Base-by-base conservation (phyloP, 225 moss, liverwort and hornwort species). In the Climacium dendroides region DNA sequence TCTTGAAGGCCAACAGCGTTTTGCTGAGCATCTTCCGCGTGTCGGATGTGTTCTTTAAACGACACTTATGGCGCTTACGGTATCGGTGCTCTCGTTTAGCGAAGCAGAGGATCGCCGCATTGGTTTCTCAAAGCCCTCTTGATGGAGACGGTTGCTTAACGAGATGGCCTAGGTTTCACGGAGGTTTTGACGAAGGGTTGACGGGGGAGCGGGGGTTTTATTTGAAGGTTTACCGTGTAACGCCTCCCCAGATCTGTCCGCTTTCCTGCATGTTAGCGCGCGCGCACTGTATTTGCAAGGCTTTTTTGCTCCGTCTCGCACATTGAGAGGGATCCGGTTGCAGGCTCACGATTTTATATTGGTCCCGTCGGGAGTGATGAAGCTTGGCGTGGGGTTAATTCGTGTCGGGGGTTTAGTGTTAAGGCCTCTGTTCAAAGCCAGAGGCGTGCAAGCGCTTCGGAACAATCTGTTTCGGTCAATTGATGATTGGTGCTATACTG, bases 131-230 rank as follows among this genome's bases (percentile, higher is more conserved):
- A 54, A 83, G 15, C 45, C 43, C 30, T 58, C 61, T 77, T 25
- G 75, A 48, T 53, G 75, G 69, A 88, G 83, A 67, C 86, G 90
- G 92, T 92, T 88, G 86, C 75, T 65, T 25, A 79, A 83, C 75
- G 75, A 83, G 86, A 80, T 86, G 90, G 30, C 26, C 61, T 63
- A 79, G 90, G 82, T 82, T 90, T 85, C 74, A 57, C 77, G 81
- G 89, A 88, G 88, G 90, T 85, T 91, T 87, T 83, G 85, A 87
- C 77, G 87, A 90, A 90, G 88, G 87, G 88, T 91, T 75, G 62
- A 65, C 83, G 24, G 84, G 59, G 41, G 69, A 87, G 80, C 89
- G 74, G 91, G 92, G 90, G 16, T 81, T 91, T 87, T 90, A 53
- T 84, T 85, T 60, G 87, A 78, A 84, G 88, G 91, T 79, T 86